A percentile compares a stretch with the other conserved stretches of the same genome.
Conservation (phyloP, 495 filamentous ascomycete genomes). For the Melanomma pulvis-pyrius region DNA sequence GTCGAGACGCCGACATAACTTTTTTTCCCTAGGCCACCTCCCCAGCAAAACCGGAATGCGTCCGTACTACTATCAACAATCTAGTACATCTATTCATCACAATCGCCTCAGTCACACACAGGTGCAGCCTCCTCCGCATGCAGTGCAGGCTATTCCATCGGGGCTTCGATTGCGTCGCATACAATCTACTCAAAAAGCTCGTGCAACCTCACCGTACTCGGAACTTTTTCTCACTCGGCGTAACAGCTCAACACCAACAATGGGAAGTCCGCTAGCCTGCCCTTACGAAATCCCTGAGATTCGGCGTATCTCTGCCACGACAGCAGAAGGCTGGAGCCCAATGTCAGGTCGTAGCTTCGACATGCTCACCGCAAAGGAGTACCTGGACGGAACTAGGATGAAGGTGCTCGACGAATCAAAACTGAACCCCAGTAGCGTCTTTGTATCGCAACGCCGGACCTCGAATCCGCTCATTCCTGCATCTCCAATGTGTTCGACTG, state of each 20-base stretch:
- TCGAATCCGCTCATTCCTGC: too few relatives aligned
- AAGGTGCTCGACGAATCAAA: not conserved
- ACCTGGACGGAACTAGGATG: not conserved
- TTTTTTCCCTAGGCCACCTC: conserved; percentile 2
- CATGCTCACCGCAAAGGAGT: not conserved
- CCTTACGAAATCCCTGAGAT: conserved; percentile 15
- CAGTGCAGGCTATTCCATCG: not conserved
- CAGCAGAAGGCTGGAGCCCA: not conserved
- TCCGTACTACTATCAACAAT: not conserved
- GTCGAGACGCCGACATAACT: not conserved
- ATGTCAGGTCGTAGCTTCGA: not conserved
- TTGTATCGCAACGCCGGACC: not conserved
- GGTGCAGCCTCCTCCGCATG: not conserved
- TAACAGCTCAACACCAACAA: conserved; percentile 15
- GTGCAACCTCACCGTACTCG: not conserved
- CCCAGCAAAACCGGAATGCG: not conserved
- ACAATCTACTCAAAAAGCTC: too few relatives aligned
- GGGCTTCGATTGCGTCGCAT: conserved; percentile 5
- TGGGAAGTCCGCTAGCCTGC: not conserved
- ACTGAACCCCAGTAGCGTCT: not conserved
- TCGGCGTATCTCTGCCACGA: conserved; percentile 9
- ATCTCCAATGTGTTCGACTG: not conserved
- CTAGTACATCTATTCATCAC: not conserved
- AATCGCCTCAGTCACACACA: not conserved
- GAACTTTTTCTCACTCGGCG: not conserved